Evolutionary conservation across 768 basidiomycete genomes (phyloP).

Genomic region (Kwoniella europaea): DNA sequence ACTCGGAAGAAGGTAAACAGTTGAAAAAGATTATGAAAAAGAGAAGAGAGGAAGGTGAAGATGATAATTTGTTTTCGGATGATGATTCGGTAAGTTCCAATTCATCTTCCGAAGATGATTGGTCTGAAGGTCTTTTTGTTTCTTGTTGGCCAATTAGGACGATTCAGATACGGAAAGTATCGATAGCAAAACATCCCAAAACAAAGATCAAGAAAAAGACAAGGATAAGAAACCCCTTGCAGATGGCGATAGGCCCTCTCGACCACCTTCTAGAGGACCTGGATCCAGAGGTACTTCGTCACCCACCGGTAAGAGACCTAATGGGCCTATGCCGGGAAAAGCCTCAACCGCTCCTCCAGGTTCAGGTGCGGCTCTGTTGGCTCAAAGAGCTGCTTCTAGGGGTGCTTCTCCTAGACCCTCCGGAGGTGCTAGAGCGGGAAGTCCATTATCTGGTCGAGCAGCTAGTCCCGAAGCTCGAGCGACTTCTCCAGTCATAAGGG

Average conservation of each 20-base stretch:
- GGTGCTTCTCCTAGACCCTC: constrained; percentile 39
- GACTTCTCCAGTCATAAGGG: constrained; percentile 29
- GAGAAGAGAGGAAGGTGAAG: constrained; percentile 37
- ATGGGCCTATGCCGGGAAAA: constrained; percentile 34
- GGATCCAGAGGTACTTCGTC: constrained; percentile 32
- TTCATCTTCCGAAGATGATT: not conserved
- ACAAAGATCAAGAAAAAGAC: constrained; percentile 34
- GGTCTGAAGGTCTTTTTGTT: not conserved
- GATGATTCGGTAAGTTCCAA: constrained; percentile 31
- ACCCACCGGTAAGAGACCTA: constrained; percentile 27
- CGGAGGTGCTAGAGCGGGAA: constrained; percentile 25
- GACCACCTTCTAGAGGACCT: constrained; percentile 38
- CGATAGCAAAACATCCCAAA: constrained; percentile 27
- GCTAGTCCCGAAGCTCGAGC: constrained; percentile 26
- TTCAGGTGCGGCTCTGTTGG: constrained; percentile 41
- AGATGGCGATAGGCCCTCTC: constrained; percentile 20
- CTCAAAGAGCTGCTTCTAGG: constrained; percentile 43
- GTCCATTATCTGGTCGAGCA: constrained; percentile 30
- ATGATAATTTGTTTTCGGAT: constrained; percentile 21
- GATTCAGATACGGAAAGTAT: constrained; percentile 34
- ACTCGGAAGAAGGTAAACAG: constrained; percentile 44
- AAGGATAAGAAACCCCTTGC: constrained; percentile 9
- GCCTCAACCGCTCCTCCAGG: constrained; percentile 48
- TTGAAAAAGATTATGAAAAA: constrained; percentile 45
- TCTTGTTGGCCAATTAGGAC: constrained; percentile 15